These are phyloP conservation scores for Sungouiozyma ichnusensis DNA, from an alignment of 805 yeast genomes.

Conservation along the genomic window DNA sequence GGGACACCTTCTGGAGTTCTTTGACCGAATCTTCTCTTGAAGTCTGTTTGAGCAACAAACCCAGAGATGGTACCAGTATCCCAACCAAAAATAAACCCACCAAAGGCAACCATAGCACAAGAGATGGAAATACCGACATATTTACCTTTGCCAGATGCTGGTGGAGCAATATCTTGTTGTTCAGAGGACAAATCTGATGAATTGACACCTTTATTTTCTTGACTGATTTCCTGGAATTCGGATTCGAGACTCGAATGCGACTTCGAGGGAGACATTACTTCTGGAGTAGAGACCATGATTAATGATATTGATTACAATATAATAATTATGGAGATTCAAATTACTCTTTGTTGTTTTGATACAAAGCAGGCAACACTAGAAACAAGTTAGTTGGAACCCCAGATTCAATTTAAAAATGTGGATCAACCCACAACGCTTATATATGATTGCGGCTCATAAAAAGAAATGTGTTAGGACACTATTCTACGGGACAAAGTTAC, in stretches of 20 bases:
- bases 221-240: constrained; percentile 12
- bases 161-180: background rate
- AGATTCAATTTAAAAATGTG: background rate
- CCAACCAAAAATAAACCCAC: constrained; percentile 72
- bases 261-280: constrained; percentile 9
- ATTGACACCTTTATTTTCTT: constrained; percentile 11
- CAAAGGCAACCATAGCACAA: constrained; percentile 49
- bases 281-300: constrained; percentile 13
- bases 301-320: constrained; percentile 20
- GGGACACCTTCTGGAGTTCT: constrained; percentile 11
- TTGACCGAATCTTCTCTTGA: constrained; percentile 19
- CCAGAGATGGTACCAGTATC: constrained; percentile 77
- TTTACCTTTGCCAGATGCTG: constrained; percentile 13
- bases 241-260: constrained; percentile 6
- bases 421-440: background rate
- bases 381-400: background rate
- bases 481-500: too few relatives aligned
- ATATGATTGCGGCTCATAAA: background rate
- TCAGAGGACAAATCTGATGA: constrained; percentile 1
- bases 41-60: constrained; percentile 40
- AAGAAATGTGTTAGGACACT: too few relatives aligned
- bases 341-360: background rate
- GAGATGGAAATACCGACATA: constrained; percentile 21
- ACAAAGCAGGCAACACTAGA: background rate
- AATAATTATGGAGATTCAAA: background rate